Evolutionary conservation across 345 rosid genomes (phyloP).

Genomic region (Lumnitzera littorea): DNA sequence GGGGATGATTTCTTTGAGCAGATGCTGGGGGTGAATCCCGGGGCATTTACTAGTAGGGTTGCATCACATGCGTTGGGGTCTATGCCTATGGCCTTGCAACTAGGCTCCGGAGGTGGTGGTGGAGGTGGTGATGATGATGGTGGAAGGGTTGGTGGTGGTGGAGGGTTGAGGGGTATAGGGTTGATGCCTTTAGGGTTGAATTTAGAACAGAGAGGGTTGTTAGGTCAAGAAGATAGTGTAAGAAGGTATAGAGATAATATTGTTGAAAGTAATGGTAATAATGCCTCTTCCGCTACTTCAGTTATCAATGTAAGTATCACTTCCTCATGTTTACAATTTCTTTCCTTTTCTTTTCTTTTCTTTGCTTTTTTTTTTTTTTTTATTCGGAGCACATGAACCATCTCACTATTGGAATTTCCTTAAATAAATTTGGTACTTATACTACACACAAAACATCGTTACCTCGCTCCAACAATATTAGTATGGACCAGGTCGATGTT

Average conservation of each 20-base stretch:
- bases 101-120: constrained; percentile 29
- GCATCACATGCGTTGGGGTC: constrained; percentile 19
- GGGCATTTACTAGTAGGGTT: constrained; percentile 29
- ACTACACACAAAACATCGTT: no score
- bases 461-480: no score
- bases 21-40: constrained; percentile 46
- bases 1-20: constrained; percentile 76
- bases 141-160: constrained; percentile 9
- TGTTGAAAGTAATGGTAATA: constrained; percentile 10
- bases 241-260: constrained; percentile 11
- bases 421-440: no score
- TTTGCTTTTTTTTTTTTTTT: no score
- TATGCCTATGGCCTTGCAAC: constrained; percentile 48
- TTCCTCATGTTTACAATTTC: background rate
- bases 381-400: no score
- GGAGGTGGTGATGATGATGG: constrained; percentile 15
- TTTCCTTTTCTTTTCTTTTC: background rate
- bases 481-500: no score
- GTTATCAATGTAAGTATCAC: constrained; percentile 31
- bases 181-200: constrained; percentile 20
- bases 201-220: constrained; percentile 29
- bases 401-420: no score
- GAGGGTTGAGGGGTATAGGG: constrained; percentile 16
- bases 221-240: constrained; percentile 26
- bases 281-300: constrained; percentile 31